Evolutionary conservation across 305 asterid species (phyloP).

Genomic region (Solanum hybrid): DNA sequence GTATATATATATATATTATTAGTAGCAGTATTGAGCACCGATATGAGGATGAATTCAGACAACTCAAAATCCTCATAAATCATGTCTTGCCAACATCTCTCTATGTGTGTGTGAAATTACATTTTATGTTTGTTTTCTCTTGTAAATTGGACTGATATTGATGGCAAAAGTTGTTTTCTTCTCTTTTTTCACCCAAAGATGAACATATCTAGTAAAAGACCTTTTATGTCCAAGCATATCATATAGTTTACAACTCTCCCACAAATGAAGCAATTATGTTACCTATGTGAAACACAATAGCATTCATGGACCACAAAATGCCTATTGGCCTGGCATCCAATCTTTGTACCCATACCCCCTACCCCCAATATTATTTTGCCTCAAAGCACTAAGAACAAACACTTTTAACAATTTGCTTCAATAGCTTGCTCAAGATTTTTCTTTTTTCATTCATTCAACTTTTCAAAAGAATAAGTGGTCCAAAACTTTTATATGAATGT

Average conservation of each 20-base stretch:
- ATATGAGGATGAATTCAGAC: not conserved
- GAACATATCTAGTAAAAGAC: conserved; percentile 11
- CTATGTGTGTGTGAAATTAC: not conserved
- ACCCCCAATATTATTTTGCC: not conserved
- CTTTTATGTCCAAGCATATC: conserved; percentile 7
- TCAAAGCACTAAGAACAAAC: conserved; percentile 8
- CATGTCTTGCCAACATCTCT: not conserved
- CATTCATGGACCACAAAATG: conserved; percentile 11
- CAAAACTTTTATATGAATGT: not conserved
- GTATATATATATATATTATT: too few species aligned
- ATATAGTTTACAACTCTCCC: not conserved
- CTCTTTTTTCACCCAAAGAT: conserved; percentile 10
- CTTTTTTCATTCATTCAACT: conserved; percentile 1
- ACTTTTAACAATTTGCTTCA: conserved; percentile 11
- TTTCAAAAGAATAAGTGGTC: conserved; percentile 6
- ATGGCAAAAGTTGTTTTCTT: conserved; percentile 9
- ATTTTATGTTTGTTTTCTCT: not conserved
- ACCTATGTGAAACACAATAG: conserved; percentile 3
- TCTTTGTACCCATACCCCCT: not conserved
- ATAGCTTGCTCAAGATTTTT: not conserved
- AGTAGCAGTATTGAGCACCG: not conserved
- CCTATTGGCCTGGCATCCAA: conserved; percentile 7
- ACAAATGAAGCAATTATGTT: conserved; percentile 3
- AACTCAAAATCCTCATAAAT: not conserved
- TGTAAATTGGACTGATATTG: not conserved